Base-by-base conservation (phyloP, 345 rosid genomes). In the Abelmoschus esculentus region DNA sequence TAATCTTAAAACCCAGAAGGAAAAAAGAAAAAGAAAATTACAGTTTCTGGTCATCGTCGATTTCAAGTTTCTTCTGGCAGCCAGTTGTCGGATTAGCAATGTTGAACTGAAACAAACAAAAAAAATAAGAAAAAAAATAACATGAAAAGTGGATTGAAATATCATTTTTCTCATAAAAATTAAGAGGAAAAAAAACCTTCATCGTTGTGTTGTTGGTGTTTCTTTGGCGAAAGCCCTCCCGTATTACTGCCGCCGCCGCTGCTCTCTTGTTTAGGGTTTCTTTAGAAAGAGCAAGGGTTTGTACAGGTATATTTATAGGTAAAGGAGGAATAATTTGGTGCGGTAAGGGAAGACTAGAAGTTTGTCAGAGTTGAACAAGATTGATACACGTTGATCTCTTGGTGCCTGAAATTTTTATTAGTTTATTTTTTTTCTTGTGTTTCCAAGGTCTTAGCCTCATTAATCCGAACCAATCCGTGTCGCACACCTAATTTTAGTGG, bases 21-120 rank as follows among this genome's bases (percentile, higher is more conserved):
- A 46, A 46, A 46, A 46, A 3, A 4, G 4, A 46, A 46, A 12
- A 54, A 6, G 32, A 9, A 28, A 66, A 12, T 2, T 67, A 80
- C 86, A 83, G 86, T 44, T 80, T 83, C 68, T 77, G 79, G 71
- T 80, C 52, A 46, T 46, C 52, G 52, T 46, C 52, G n/a, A 46
- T 46, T 46, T 46, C 52, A 1, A 46, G 52, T n/a, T 46, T 46
- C 52, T 46, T 46, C 52, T 46, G 52, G 52, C 52, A 46, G 13
- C 52, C 52, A 46, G 84, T 81, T 49, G 87, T 79, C 2, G 87
- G 85, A 53, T 77, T 77, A 46, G 86, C 83, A 10, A 80, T 80
- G 73, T 83, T 83, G 73, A 83, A 80, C 83, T 83, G 75, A 46
- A 31, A 74, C 68, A 13, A 42, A 63, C 5, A 19, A 8, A 13